Evolutionary conservation across 139 green algal species (phyloP).

Genomic region (Trebouxia sp.): DNA sequence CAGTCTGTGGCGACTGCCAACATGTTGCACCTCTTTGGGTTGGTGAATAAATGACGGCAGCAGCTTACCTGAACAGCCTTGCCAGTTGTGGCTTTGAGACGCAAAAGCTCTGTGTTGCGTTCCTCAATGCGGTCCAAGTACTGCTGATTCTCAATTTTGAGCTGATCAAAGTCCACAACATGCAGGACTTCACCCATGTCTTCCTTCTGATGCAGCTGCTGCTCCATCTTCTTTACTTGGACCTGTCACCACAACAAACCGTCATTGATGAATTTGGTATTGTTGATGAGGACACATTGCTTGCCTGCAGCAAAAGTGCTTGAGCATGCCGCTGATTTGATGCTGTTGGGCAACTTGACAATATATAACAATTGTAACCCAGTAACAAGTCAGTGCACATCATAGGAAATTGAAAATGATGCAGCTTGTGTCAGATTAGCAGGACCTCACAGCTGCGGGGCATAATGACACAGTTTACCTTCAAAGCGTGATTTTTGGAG

Average conservation of each 20-base stretch:
- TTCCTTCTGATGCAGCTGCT: conserved; percentile 77
- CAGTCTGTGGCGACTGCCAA: no score
- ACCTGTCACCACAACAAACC: conserved; percentile 22
- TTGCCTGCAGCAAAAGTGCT: neutral
- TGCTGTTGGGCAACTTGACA: neutral
- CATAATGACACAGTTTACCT: conserved; percentile 31
- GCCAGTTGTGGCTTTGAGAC: conserved; percentile 77
- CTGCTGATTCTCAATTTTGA: conserved; percentile 93
- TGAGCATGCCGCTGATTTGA: neutral
- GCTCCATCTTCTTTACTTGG: conserved; percentile 70
- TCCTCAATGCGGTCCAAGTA: conserved; percentile 83
- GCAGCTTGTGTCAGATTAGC: neutral
- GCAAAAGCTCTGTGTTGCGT: conserved; percentile 81
- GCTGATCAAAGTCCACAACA: conserved; percentile 88
- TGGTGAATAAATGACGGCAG: no score
- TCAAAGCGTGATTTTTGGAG: conserved; percentile 74
- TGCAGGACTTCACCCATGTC: conserved; percentile 83
- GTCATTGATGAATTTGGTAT: neutral
- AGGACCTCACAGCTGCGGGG: neutral
- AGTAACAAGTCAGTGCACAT: no score
- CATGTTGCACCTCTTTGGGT: no score
- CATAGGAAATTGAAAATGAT: no score
- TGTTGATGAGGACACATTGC: neutral
- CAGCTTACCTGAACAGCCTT: conserved; percentile 64
- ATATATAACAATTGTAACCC: no score